Conservation (phyloP, 1,284 basidiomycete genomes). For the Abortiporus biennis region DNA sequence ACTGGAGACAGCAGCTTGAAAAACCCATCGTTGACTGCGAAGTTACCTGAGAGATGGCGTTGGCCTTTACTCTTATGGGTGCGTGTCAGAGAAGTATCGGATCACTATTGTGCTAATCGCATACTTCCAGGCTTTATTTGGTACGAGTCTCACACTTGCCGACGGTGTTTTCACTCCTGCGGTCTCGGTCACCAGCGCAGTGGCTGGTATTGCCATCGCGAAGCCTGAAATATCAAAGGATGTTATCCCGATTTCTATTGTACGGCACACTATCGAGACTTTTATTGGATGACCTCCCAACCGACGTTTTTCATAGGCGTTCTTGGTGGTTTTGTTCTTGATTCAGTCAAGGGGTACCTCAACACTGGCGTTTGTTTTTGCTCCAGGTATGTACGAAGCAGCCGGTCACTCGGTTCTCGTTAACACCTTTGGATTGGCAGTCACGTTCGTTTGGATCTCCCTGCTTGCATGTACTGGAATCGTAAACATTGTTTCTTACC, state of each 20-base stretch:
- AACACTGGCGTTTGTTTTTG: constrained; percentile 42
- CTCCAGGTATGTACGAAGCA: constrained; percentile 37
- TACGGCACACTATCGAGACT: constrained; percentile 22
- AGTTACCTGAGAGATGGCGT: constrained; percentile 26
- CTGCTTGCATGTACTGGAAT: constrained; percentile 48
- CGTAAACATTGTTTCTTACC: constrained; percentile 47
- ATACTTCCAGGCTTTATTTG: constrained; percentile 27
- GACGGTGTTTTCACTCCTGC: constrained; percentile 62
- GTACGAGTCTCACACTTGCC: constrained; percentile 51
- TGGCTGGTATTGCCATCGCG: constrained; percentile 61
- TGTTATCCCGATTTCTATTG: constrained; percentile 55
- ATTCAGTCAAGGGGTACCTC: constrained; percentile 55
- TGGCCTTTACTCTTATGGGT: constrained; percentile 55
- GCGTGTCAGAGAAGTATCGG: constrained; percentile 10
- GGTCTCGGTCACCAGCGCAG: constrained; percentile 65
- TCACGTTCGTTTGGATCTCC: constrained; percentile 53
- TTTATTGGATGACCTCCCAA: not conserved
- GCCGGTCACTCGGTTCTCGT: constrained; percentile 21
- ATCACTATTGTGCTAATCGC: not conserved
- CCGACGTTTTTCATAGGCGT: constrained; percentile 29
- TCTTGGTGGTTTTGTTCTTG: constrained; percentile 54
- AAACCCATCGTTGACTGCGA: constrained; percentile 8
- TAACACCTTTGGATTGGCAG: constrained; percentile 24
- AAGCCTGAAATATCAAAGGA: constrained; percentile 39
- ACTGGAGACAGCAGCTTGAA: constrained; percentile 8